phyloP scores from a whole-genome alignment of 2,329 filamentous ascomycete genomes.

The Epicoccum sorghinum region DNA sequence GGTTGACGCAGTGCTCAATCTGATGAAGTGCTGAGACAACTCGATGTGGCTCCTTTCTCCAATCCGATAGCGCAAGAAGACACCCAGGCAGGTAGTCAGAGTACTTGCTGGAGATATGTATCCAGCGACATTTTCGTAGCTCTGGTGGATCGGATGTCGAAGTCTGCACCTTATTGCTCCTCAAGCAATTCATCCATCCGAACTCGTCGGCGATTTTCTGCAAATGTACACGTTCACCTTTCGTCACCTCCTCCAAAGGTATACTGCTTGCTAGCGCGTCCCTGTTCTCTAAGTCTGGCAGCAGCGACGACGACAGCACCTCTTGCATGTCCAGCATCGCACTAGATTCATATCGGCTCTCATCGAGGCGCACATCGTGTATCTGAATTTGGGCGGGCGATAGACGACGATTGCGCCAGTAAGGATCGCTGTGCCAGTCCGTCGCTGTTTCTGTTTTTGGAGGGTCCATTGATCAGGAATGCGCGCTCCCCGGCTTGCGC shows the following conservation, averaged over 20 bases:
- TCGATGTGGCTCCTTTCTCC: slow-evolving; percentile 27
- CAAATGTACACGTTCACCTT: slow-evolving; percentile 46
- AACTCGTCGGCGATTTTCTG: slow-evolving; percentile 46
- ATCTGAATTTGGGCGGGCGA: slow-evolving; percentile 50
- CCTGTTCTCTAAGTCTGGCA: slow-evolving; percentile 38
- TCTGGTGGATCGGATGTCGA: slow-evolving; percentile 34
- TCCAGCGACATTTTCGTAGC: slow-evolving; percentile 48
- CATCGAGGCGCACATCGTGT: slow-evolving; percentile 48
- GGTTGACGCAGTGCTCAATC: slow-evolving; percentile 47
- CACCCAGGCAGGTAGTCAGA: slow-evolving; percentile 48
- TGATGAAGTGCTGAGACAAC: slow-evolving; percentile 33
- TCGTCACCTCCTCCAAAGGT: slow-evolving; percentile 27
- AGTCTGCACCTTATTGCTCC: slow-evolving; percentile 42
- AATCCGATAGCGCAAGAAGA: slow-evolving; percentile 41
- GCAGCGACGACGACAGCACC: slow-evolving; percentile 40
- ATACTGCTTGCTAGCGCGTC: slow-evolving; percentile 28
- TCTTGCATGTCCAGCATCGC: slow-evolving; percentile 50
- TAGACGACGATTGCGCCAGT: slow-evolving; percentile 48
- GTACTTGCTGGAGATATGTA: slow-evolving; percentile 52
- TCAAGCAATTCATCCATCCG: slow-evolving; percentile 51
- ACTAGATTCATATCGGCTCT: slow-evolving; percentile 36
- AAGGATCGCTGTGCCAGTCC: slow-evolving; percentile 46
- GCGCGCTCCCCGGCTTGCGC: neutral
- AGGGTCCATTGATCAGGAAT: slow-evolving; percentile 16
- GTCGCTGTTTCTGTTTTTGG: slow-evolving; percentile 26